phyloP scores from a whole-genome alignment of 2,329 filamentous ascomycete genomes.

The Epichloe scottii region DNA sequence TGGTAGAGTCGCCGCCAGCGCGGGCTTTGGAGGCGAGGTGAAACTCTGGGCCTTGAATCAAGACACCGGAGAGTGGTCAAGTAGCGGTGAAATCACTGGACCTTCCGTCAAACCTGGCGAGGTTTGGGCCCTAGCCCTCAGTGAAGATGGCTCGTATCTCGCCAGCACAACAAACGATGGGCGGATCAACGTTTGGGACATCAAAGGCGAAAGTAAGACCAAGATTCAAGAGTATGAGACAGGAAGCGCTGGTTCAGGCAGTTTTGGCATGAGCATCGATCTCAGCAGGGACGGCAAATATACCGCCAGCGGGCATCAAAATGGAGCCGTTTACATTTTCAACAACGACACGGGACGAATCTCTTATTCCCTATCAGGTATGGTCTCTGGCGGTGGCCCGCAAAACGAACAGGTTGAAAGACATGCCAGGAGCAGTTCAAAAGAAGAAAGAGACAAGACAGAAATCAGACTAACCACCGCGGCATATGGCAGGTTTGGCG shows the following conservation, averaged over 20 bases:
- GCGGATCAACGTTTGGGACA: slow-evolving; percentile 79
- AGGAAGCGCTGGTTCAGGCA: slow-evolving; percentile 54
- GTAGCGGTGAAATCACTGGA: slow-evolving; percentile 27
- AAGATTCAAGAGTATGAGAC: slow-evolving; percentile 82
- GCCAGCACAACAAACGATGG: slow-evolving; percentile 84
- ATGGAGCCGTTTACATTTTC: slow-evolving; percentile 86
- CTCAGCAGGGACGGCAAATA: slow-evolving; percentile 67
- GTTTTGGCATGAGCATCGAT: slow-evolving; percentile 82
- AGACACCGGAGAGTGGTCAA: slow-evolving; percentile 41
- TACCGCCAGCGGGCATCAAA: slow-evolving; percentile 87
- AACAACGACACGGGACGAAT: slow-evolving; percentile 82
- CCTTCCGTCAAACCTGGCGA: slow-evolving; percentile 49
- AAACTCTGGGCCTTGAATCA: slow-evolving; percentile 63
- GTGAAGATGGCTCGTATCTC: slow-evolving; percentile 69
- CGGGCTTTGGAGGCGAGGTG: slow-evolving; percentile 80
- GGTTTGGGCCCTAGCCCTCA: slow-evolving; percentile 80
- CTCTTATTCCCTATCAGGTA: slow-evolving; percentile 72
- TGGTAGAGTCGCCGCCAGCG: slow-evolving; percentile 64
- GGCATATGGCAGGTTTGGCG: slow-evolving; percentile 49
- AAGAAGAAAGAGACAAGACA: background rate
- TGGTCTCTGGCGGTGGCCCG: background rate
- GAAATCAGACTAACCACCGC: background rate
- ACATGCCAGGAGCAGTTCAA: background rate
- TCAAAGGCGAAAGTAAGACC: slow-evolving; percentile 38
- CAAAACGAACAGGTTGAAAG: background rate